These are phyloP conservation scores for Calonectria montana DNA, from an alignment of 2,329 filamentous ascomycete genomes.

Conservation along the genomic window DNA sequence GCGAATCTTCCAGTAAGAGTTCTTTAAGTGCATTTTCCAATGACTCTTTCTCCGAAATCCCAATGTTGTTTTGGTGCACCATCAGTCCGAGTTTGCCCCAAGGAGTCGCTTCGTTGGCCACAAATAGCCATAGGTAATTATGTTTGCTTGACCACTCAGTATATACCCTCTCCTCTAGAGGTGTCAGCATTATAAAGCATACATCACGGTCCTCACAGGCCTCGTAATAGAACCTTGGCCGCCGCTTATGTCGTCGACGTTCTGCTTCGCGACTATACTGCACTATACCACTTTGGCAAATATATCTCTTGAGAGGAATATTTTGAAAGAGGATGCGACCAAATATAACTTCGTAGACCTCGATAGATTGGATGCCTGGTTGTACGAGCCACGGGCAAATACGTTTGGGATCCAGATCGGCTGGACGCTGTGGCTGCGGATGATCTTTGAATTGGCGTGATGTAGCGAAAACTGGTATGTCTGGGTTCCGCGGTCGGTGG, in stretches of 20 bases:
- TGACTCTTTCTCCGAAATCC: background rate
- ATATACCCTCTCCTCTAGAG: background rate
- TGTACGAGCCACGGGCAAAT: background rate
- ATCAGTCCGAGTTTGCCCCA: background rate
- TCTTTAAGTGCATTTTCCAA: background rate
- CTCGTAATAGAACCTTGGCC: background rate
- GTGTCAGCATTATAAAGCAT: background rate
- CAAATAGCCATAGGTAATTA: background rate
- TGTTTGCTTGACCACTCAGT: background rate
- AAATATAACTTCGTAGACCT: background rate
- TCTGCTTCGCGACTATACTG: background rate
- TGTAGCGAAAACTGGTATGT: background rate
- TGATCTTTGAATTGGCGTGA: background rate
- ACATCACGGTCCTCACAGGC: background rate
- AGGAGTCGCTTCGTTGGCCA: background rate
- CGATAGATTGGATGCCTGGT: background rate
- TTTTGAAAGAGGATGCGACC: background rate
- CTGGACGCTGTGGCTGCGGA: background rate
- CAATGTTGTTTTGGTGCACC: background rate
- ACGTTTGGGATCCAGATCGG: background rate
- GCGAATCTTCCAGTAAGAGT: background rate
- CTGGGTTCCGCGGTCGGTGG: background rate
- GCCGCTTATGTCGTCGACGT: background rate
- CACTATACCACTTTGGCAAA: background rate
- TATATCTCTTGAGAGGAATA: background rate